phyloP scores from a whole-genome alignment of 176 grass and related monocot species.

The Puya raimondii region DNA sequence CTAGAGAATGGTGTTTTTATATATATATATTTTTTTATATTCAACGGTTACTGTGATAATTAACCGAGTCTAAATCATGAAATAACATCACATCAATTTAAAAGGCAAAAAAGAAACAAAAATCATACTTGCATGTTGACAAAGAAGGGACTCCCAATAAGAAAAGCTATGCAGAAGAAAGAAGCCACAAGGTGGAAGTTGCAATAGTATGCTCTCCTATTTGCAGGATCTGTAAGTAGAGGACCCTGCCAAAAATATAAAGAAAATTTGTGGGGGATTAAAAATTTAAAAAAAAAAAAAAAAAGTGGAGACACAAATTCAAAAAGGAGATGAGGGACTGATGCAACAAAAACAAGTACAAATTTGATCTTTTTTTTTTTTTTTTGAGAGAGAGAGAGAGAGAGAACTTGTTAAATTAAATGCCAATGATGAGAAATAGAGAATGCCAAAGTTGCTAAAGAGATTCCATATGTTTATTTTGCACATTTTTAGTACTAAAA shows the following conservation, averaged over 20 bases:
- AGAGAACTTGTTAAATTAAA: too few relatives aligned
- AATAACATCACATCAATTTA: not conserved
- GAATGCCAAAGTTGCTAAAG: too few relatives aligned
- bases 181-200: not conserved
- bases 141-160: slow-evolving; percentile 10
- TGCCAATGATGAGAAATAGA: too few relatives aligned
- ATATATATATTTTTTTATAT: too few relatives aligned
- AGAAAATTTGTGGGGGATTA: not conserved
- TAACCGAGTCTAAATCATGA: not conserved
- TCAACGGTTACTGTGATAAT: not conserved
- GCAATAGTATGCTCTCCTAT: slow-evolving; percentile 12
- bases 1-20: too few relatives aligned
- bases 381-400: not conserved
- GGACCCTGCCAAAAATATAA: slow-evolving; percentile 2
- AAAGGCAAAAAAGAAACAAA: not conserved
- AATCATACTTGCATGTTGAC: not conserved
- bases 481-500: too few relatives aligned
- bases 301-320: not conserved
- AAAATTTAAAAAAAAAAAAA: not conserved
- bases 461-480: too few relatives aligned
- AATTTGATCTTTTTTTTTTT: not conserved
- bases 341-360: not conserved
- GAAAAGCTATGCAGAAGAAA: slow-evolving; percentile 11
- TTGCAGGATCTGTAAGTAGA: slow-evolving; percentile 4
- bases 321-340: not conserved